Evolutionary conservation across 176 grass and related monocot genomes (phyloP).

Genomic region (Carex cristatella): DNA sequence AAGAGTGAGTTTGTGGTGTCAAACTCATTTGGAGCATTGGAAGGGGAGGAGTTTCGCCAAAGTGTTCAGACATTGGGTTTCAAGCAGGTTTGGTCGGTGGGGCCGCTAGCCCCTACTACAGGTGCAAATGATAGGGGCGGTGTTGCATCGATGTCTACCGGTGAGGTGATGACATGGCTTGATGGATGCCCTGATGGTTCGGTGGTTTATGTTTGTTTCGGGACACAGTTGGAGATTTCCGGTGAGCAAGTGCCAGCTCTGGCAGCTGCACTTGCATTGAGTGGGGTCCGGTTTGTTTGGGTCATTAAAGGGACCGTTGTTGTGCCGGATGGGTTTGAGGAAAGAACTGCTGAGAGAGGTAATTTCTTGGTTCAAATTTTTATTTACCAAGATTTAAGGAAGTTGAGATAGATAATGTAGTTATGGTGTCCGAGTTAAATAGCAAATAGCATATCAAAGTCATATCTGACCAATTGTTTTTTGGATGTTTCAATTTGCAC

Average conservation of each 20-base stretch:
- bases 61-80: slow-evolving; percentile 45
- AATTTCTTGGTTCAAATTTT: slow-evolving; percentile 1
- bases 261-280: slow-evolving; percentile 49
- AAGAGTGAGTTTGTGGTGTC: slow-evolving; percentile 41
- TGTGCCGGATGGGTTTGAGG: slow-evolving; percentile 55
- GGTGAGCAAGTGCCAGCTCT: slow-evolving; percentile 26
- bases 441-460: neutral
- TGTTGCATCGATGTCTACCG: neutral
- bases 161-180: slow-evolving; percentile 38
- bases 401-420: neutral
- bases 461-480: neutral
- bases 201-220: slow-evolving; percentile 56
- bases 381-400: neutral
- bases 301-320: slow-evolving; percentile 11
- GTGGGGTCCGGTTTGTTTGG: slow-evolving; percentile 60
- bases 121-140: slow-evolving; percentile 12
- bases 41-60: slow-evolving; percentile 33
- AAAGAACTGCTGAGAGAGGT: slow-evolving; percentile 18
- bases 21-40: slow-evolving; percentile 40
- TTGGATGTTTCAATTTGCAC: neutral
- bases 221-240: slow-evolving; percentile 39
- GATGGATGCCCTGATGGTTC: slow-evolving; percentile 36
- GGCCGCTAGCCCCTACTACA: slow-evolving; percentile 30
- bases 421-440: neutral
- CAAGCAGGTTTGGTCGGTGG: slow-evolving; percentile 40